Base-by-base conservation (phyloP, 768 basidiomycete genomes). In the Candolleomyces eurysporus region DNA sequence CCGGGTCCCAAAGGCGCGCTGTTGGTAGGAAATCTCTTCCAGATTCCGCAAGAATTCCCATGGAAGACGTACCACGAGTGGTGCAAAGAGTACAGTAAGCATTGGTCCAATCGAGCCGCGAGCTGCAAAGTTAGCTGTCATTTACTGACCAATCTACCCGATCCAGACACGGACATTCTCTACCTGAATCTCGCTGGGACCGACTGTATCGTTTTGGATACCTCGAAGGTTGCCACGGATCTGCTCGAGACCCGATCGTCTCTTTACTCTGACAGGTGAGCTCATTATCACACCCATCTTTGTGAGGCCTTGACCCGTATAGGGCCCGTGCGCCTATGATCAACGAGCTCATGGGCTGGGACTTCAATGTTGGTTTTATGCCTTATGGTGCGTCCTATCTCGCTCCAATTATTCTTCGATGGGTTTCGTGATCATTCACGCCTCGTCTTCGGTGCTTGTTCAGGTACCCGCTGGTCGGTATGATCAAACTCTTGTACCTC, bases 1-100 rank as follows among this genome's bases (percentile, higher is more conserved):
- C 80, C 80, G 16, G 80, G 79, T 45, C 79, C 79, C 2, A 75
- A 65, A 49, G 71, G 71, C 30, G 67, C 73, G n/a, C 78, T 77
- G 30, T 40, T 81, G 13, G 68, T 80, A 30, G 79, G 79, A 7
- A 80, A 79, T 63, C 58, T 80, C 6, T 51, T 72, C 26, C 73
- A 80, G 50, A 64, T 82, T 58, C 80, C 80, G 3, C 64, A 68
- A 45, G 68, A 69, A 39, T 63, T 72, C 26, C 73, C 76, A 58
- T 76, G 78, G 66, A 63, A 64, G 19, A 73, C 75, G 0, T n/a
- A n/a, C n/a, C n/a, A n/a, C n/a, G n/a, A n/a, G n/a, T n/a, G n/a
- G n/a, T n/a, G n/a, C n/a, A n/a, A 75, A n/a, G 68, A 74, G 64
- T 72, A 75, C 58, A 71, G 78, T 77, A 49, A 42, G 69, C 48